A percentile compares a stretch with the other conserved stretches of the same genome.
phyloP scores from a whole-genome alignment of 2,329 filamentous ascomycete genomes.

The Trichoderma pleuroti region DNA sequence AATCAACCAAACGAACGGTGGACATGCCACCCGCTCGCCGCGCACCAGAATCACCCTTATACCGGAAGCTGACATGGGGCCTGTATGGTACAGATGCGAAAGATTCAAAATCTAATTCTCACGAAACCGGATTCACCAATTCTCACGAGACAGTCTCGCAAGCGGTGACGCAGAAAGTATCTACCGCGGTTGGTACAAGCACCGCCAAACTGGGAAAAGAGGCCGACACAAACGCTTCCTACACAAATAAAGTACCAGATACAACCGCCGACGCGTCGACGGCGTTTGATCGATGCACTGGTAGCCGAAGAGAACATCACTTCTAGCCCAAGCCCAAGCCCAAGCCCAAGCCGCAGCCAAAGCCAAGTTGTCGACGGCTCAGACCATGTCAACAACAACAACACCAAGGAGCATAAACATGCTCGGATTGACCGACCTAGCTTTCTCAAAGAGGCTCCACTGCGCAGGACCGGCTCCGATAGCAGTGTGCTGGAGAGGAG shows the following conservation, averaged over 20 bases:
- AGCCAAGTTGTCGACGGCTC: not conserved
- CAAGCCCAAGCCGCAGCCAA: not conserved
- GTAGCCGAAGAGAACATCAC: not conserved
- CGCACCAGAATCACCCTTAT: not conserved
- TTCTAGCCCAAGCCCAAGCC: not conserved
- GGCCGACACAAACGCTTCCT: not conserved
- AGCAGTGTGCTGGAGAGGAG: slow-evolving; percentile 28
- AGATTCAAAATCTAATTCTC: not conserved
- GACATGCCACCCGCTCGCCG: not conserved
- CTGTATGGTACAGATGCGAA: not conserved
- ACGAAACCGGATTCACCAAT: not conserved
- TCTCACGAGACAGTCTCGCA: not conserved
- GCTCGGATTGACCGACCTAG: slow-evolving; percentile 10
- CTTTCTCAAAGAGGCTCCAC: slow-evolving; percentile 20
- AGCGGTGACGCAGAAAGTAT: not conserved
- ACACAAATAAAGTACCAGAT: not conserved
- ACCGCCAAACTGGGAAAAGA: not conserved
- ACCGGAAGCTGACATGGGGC: not conserved
- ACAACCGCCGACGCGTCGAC: slow-evolving; percentile 9
- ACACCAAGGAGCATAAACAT: not conserved
- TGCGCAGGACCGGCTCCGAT: slow-evolving; percentile 28
- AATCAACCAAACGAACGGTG: not conserved
- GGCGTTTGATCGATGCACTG: slow-evolving; percentile 19
- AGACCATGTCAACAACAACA: not conserved
- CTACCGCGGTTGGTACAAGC: too few species aligned